Evolutionary conservation across 371 early-diverging fungal genomes (phyloP), one percentile per base, ranked within the genome.

Genomic region (Circinella minor): DNA sequence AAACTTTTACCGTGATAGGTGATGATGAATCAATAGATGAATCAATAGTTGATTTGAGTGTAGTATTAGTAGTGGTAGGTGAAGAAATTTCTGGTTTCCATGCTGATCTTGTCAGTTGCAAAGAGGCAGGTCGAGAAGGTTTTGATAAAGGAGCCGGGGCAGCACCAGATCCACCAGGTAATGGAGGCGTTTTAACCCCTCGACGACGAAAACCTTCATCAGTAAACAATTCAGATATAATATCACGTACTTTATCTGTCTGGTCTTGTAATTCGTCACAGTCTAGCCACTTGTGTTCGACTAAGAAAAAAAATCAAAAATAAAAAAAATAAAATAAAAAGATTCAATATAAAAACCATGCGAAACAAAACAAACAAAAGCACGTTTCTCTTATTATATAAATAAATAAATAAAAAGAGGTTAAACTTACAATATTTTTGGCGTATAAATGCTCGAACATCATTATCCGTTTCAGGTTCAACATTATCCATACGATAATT

Each of bases 271-370:
- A 68, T 49, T 59, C 61, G 20, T 72, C 62, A 8, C 72, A 72
- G 67, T 80, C 74, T 66, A 80, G 38, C 83, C 83, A 83, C 63
- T 82, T 82, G 60, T 78, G 80, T n/a, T 82, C 82, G 60, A 75
- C 65, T 65, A 39, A 81, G 3, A n/a, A 27, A 64, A 27, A 27
- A 27, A 27, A 27, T 27, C 27, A 27, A n/a, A n/a, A n/a, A n/a
- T n/a, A n/a, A n/a, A n/a, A n/a, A n/a, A n/a, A n/a, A n/a, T 27
- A 27, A 27, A 27, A 27, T 27, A 27, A 27, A 27, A 27, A 27
- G 27, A 2, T 27, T 27, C 27, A 27, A 2, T 27, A 27, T 27
- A 2, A 27, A 27, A 27, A 27, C 27, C 27, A 27, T 27, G 27
- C 27, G 27, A 27, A 27, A 27, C 27, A 27, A 27, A 27, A 27